phyloP scores from a whole-genome alignment of 257 asterid genomes.

The Vinca minor region DNA sequence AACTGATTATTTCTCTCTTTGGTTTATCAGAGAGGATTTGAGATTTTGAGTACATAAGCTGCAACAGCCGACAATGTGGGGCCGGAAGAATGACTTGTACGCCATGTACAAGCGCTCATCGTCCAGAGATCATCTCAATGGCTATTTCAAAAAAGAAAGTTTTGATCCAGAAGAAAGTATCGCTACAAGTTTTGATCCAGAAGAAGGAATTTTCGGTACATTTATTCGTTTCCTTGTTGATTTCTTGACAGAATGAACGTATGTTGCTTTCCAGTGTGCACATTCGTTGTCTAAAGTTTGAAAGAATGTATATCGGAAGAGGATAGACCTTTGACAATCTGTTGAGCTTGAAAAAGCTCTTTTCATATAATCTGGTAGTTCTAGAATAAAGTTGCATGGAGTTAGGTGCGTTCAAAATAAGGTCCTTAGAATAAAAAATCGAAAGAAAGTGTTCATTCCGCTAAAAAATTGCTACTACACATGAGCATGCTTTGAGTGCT shows the following conservation, averaged over 20 bases:
- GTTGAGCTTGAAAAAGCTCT: not conserved
- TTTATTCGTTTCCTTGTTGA: not conserved
- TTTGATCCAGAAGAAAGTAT: constrained; percentile 27
- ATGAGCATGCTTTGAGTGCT: not conserved
- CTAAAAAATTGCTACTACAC: not conserved
- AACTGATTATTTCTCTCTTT: not conserved
- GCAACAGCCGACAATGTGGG: constrained; percentile 33
- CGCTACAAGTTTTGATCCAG: constrained; percentile 22
- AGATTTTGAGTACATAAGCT: constrained; percentile 21
- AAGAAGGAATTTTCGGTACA: constrained; percentile 30
- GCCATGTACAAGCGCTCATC: constrained; percentile 61
- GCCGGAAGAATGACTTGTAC: constrained; percentile 36
- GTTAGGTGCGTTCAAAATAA: not conserved
- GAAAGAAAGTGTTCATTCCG: not conserved
- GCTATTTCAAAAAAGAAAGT: constrained; percentile 32
- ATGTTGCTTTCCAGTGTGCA: not conserved
- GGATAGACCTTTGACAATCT: not conserved
- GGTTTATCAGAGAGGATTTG: constrained; percentile 23
- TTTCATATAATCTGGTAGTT: not conserved
- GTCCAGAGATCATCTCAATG: constrained; percentile 45
- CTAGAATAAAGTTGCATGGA: not conserved
- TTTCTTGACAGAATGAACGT: no score
- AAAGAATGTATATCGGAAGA: not conserved
- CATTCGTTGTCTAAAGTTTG: not conserved
- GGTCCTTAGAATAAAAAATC: no score